A percentile compares a stretch with the other conserved stretches of the same genome.
phyloP scores from a whole-genome alignment of 1,139 yeast genomes.

The Diutina neorugosa region DNA sequence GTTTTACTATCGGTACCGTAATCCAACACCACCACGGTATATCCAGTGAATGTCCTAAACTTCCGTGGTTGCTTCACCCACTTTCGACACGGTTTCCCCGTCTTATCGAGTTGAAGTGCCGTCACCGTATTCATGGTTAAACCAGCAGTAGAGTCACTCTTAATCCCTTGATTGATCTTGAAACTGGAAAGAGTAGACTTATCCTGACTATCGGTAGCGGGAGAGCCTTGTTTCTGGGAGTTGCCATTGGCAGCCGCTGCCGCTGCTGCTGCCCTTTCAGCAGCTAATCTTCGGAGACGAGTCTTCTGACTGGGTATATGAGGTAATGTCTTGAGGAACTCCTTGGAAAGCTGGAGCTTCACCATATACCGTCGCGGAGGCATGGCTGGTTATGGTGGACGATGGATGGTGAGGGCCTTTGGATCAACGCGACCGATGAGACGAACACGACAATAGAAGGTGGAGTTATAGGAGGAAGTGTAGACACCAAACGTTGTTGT shows the following conservation, averaged over 20 bases:
- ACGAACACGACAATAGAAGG: not conserved
- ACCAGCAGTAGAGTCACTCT: conserved; percentile 32
- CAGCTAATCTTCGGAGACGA: conserved; percentile 18
- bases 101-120: conserved; percentile 7
- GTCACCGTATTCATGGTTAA: conserved; percentile 25
- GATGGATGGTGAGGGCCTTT: not conserved
- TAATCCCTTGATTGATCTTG: conserved; percentile 28
- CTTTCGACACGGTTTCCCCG: conserved; percentile 8
- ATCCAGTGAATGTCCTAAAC: conserved; percentile 13
- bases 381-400: not conserved
- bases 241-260: conserved; percentile 11
- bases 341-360: conserved; percentile 20
- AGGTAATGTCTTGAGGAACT: conserved; percentile 23
- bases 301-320: conserved; percentile 20
- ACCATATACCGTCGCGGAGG: conserved; percentile 14
- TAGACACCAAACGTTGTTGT: not conserved
- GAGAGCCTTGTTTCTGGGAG: conserved; percentile 13
- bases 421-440: not conserved
- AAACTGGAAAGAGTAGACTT: conserved; percentile 13
- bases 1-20: not conserved
- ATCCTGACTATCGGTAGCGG: conserved; percentile 8
- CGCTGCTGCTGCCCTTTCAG: conserved; percentile 8
- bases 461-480: not conserved
- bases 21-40: conserved; percentile 17
- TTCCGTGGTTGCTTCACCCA: conserved; percentile 8